A percentile compares a stretch with the other conserved stretches of the same genome.
Conservation (phyloP, 495 filamentous ascomycete species). For the Podospora pseudopauciseta region DNA sequence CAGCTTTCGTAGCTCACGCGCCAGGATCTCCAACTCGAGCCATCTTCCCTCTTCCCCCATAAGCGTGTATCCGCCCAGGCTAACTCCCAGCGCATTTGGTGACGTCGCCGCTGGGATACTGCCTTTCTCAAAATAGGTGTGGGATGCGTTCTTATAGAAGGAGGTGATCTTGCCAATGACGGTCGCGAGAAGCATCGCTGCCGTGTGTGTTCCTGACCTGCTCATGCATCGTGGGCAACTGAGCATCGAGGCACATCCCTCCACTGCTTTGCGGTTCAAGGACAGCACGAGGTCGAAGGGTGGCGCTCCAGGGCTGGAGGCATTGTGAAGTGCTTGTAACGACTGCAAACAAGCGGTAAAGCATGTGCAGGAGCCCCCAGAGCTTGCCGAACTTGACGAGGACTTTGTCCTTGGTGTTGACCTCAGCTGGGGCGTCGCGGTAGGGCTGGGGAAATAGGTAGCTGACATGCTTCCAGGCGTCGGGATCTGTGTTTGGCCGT, state of each 20-base stretch:
- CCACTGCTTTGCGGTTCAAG: slow-evolving; percentile 47
- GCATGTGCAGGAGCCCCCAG: slow-evolving; percentile 40
- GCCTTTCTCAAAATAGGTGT: slow-evolving; percentile 35
- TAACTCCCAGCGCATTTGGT: slow-evolving; percentile 31
- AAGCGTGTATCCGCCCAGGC: slow-evolving; percentile 43
- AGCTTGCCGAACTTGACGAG: slow-evolving; percentile 22
- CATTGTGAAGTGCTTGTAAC: slow-evolving; percentile 45
- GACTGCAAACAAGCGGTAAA: slow-evolving; percentile 46
- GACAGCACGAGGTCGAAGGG: slow-evolving; percentile 45
- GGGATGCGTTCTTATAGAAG: slow-evolving; percentile 43
- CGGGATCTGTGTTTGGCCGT: slow-evolving; percentile 28
- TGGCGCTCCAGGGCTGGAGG: slow-evolving; percentile 36
- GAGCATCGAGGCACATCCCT: slow-evolving; percentile 46
- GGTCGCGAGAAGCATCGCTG: slow-evolving; percentile 46
- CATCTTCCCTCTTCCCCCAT: slow-evolving; percentile 43
- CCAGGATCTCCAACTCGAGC: slow-evolving; percentile 45
- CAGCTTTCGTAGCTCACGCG: slow-evolving; percentile 46
- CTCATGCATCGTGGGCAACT: slow-evolving; percentile 41
- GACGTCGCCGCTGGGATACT: slow-evolving; percentile 24
- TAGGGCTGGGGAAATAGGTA: slow-evolving; percentile 40
- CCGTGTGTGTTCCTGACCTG: slow-evolving; percentile 40
- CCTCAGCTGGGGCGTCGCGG: slow-evolving; percentile 33
- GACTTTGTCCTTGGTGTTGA: slow-evolving; percentile 32
- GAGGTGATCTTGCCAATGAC: slow-evolving; percentile 48
- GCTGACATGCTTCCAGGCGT: slow-evolving; percentile 32